Evolutionary conservation across 83 land plant genomes (phyloP), one percentile per base, ranked within the genome.

Genomic region (Picea abies): DNA sequence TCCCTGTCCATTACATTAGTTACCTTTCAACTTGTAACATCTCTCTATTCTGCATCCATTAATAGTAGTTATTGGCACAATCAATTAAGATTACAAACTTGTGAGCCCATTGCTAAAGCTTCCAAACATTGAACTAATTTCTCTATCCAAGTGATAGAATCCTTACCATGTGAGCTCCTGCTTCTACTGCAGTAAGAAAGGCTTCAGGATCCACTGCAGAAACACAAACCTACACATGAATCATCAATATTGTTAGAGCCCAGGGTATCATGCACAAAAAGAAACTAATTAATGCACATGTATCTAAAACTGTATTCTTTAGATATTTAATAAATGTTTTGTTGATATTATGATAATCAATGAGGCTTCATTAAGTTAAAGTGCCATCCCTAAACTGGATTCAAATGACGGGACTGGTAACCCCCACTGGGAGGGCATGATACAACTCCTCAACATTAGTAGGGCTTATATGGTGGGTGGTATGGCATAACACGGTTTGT

Each of bases 111-210:
- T 49, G 78, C 22, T n/a, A 0, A 4, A 76, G 49, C 29, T 22
- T 76, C 56, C n/a, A 12, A 9, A 23, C 32, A 23, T 12, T 49
- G n/a, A 10, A 37, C 5, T 4, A 25, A 47, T 52, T 76, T 47
- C 15, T 23, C 14, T 47, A 49, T 52, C 35, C 32, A 47, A 52
- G 60, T 52, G 35, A 76, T 52, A 58, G 9, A 73, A 47, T 20
- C 56, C 56, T 81, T 73, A 96, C 98, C 98, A 94, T 96, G 64
- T 90, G 83, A 82, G 98, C 97, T 79, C 98, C 98, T 71, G 95
- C 97, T 79, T 91, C 94, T 29, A 96, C 92, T 61, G 97, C 98
- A 83, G 89, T 88, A 49, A 84, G 80, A 79, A 96, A 96, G 52
- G 87, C 88, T 72, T 88, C 87, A 44, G 98, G 97, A 65, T 91